Conservation (phyloP, 139 green algal species). For the Klebsormidium nitens region DNA sequence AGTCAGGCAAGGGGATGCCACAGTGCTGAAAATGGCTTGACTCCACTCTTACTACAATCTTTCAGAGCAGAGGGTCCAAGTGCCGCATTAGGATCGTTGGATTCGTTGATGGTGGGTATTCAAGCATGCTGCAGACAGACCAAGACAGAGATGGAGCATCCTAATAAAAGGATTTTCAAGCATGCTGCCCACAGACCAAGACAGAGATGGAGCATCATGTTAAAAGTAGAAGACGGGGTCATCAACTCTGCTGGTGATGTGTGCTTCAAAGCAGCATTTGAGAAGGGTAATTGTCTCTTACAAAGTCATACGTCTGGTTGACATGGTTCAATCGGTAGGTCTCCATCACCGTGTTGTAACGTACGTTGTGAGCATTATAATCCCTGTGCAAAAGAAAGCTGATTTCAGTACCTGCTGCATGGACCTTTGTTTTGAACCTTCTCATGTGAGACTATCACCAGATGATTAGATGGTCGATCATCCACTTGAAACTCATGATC, state of each 20-base stretch:
- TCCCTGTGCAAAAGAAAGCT: constrained; percentile 3
- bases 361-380: constrained; percentile 18
- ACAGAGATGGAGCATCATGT: neutral
- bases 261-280: neutral
- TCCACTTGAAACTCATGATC: no score
- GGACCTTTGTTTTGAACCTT: neutral
- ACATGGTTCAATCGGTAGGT: constrained; percentile 69
- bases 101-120: no score
- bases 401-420: neutral
- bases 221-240: neutral
- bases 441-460: neutral
- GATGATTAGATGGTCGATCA: no score
- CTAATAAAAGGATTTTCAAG: no score
- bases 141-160: no score
- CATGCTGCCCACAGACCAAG: neutral
- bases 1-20: no score
- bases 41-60: no score
- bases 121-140: no score
- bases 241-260: neutral
- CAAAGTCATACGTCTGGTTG: constrained; percentile 79
- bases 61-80: no score
- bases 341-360: constrained; percentile 4
- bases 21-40: no score
- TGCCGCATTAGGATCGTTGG: no score
- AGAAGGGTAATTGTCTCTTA: constrained; percentile 53